Percentiles rank a stretch among this genome's conserved stretches.
Conservation (phyloP, 805 yeast species). For the Cyberlindnera saturnus region DNA sequence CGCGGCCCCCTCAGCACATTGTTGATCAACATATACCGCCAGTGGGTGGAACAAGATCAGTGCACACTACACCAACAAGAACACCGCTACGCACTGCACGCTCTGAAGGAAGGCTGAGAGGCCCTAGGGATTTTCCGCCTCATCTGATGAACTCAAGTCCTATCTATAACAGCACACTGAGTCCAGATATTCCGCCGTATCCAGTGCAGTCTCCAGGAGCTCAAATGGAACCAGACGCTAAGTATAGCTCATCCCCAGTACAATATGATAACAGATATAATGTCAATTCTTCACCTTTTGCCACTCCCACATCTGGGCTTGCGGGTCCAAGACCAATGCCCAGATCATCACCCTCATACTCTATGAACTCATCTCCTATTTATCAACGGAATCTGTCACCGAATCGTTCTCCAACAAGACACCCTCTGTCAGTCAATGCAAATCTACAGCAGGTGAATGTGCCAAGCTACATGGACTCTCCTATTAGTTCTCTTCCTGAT, state of each 20-base stretch:
- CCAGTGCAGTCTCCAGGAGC: too few species aligned
- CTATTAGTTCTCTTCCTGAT: constrained; percentile 19
- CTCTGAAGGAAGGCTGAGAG: constrained; percentile 6
- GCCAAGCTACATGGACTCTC: constrained; percentile 10
- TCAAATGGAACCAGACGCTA: background rate
- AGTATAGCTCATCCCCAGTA: background rate
- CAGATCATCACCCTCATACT: constrained; percentile 6
- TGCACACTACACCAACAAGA: background rate
- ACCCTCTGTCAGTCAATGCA: constrained; percentile 3
- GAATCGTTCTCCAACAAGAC: constrained; percentile 7
- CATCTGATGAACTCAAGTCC: background rate
- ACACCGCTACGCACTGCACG: too few species aligned
- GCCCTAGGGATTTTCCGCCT: constrained; percentile 20
- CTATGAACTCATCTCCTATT: constrained; percentile 4
- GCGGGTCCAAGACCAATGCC: constrained; percentile 9
- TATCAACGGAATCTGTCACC: constrained; percentile 8
- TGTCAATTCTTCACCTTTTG: background rate
- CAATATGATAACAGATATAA: background rate
- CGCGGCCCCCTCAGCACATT: constrained; percentile 18
- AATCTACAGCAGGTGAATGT: background rate
- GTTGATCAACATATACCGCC: constrained; percentile 12
- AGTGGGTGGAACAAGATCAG: background rate
- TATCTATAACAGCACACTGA: background rate
- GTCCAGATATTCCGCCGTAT: too few species aligned
- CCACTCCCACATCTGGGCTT: background rate